Evolutionary conservation across 768 basidiomycete genomes (phyloP).

Genomic region (Serpula lacrymans): DNA sequence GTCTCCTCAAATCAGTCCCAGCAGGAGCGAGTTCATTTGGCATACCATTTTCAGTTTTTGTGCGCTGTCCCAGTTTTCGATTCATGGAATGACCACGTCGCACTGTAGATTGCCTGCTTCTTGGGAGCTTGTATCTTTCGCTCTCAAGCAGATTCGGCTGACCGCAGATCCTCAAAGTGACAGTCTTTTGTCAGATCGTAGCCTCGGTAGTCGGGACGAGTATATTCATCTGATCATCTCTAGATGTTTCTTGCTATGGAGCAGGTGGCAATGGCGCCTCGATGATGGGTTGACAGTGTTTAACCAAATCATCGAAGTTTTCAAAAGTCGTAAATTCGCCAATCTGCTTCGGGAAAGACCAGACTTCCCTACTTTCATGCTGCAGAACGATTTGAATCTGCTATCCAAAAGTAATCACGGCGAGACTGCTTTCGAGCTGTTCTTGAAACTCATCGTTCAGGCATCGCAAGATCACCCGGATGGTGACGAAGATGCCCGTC

Average conservation of each 20-base stretch:
- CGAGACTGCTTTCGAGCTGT: slow-evolving; percentile 76
- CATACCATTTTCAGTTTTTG: slow-evolving; percentile 63
- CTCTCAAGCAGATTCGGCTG: slow-evolving; percentile 59
- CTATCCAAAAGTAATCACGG: slow-evolving; percentile 45
- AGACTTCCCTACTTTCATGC: slow-evolving; percentile 74
- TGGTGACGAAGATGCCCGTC: slow-evolving; percentile 25
- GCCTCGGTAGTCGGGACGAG: slow-evolving; percentile 55
- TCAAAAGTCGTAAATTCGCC: slow-evolving; percentile 72
- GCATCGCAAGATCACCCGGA: slow-evolving; percentile 39
- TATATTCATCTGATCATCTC: slow-evolving; percentile 69
- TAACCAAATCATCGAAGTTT: slow-evolving; percentile 63
- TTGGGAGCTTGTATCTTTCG: slow-evolving; percentile 64
- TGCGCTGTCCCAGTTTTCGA: slow-evolving; percentile 76
- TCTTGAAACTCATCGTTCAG: slow-evolving; percentile 78
- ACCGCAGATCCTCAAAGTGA: slow-evolving; percentile 44
- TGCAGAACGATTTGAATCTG: slow-evolving; percentile 48
- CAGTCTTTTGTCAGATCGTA: slow-evolving; percentile 29
- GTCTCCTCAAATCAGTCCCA: slow-evolving; percentile 30
- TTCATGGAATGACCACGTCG: slow-evolving; percentile 42
- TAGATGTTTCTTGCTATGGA: slow-evolving; percentile 71
- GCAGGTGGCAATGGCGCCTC: slow-evolving; percentile 76
- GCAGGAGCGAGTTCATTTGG: slow-evolving; percentile 71
- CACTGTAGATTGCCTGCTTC: slow-evolving; percentile 42
- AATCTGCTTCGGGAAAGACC: slow-evolving; percentile 59
- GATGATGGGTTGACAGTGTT: slow-evolving; percentile 56